Conservation (phyloP, 768 basidiomycete species). For the Leccinum disarticulatum region DNA sequence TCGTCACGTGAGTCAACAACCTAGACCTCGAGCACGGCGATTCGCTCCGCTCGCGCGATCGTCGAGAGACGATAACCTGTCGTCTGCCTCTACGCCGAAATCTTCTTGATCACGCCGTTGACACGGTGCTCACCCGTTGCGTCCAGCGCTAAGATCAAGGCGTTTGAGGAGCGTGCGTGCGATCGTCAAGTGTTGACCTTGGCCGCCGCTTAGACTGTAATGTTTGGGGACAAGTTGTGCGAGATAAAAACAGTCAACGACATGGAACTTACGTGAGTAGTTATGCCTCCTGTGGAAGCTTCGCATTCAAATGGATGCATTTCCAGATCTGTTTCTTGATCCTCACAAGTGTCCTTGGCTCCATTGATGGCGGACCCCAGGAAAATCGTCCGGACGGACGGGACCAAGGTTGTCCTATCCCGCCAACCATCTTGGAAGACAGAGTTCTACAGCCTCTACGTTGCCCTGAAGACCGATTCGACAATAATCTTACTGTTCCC, state of each 20-base stretch:
- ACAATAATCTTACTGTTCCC: constrained; percentile 76
- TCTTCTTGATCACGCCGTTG: too few relatives aligned
- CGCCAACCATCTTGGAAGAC: constrained; percentile 77
- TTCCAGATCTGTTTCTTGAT: constrained; percentile 70
- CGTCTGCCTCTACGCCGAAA: too few relatives aligned
- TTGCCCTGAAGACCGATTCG: constrained; percentile 69
- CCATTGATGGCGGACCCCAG: constrained; percentile 69
- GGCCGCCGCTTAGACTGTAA: too few relatives aligned
- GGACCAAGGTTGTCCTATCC: constrained; percentile 59
- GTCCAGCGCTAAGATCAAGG: too few relatives aligned
- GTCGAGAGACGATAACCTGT: too few relatives aligned
- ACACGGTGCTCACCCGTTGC: too few relatives aligned
- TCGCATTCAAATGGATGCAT: not conserved
- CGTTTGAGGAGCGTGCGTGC: too few relatives aligned
- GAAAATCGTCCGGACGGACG: constrained; percentile 74
- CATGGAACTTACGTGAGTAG: constrained; percentile 71
- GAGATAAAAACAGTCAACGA: too few relatives aligned
- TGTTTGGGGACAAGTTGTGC: too few relatives aligned
- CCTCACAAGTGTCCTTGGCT: constrained; percentile 64
- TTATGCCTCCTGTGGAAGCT: not conserved
- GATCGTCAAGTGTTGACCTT: too few relatives aligned
- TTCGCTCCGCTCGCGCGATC: constrained; percentile 85
- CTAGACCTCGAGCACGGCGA: constrained; percentile 79
- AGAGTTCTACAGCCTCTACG: constrained; percentile 68
- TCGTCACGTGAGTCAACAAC: too few relatives aligned